Conservation (phyloP, 805 yeast genomes). For the Maudiozyma serrabonitensis region DNA sequence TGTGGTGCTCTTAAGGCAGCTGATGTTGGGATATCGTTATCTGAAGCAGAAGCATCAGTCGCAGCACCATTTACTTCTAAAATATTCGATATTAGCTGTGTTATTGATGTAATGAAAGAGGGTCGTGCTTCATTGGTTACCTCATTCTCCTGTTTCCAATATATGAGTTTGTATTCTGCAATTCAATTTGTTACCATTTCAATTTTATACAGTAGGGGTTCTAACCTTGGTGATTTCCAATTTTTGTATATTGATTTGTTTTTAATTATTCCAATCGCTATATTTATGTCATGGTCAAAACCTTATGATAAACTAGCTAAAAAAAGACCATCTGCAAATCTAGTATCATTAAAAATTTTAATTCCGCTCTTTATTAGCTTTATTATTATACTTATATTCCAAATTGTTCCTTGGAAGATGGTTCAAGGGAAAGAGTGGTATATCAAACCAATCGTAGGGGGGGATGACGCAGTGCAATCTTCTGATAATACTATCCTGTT, state of each 20-base stretch:
- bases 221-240: slow-evolving; percentile 94
- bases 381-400: slow-evolving; percentile 51
- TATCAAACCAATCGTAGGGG: slow-evolving; percentile 68
- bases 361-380: slow-evolving; percentile 78
- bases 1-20: slow-evolving; percentile 98
- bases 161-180: slow-evolving; percentile 94
- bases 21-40: slow-evolving; percentile 88
- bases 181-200: slow-evolving; percentile 88
- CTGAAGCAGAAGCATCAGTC: slow-evolving; percentile 97
- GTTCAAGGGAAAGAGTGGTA: slow-evolving; percentile 66
- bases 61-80: slow-evolving; percentile 98
- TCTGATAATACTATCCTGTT: slow-evolving; percentile 87
- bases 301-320: slow-evolving; percentile 51
- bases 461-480: slow-evolving; percentile 70
- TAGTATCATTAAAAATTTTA: slow-evolving; percentile 80
- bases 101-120: slow-evolving; percentile 79
- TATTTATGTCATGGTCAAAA: slow-evolving; percentile 95
- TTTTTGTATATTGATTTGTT: slow-evolving; percentile 88
- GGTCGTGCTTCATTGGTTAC: slow-evolving; percentile 94
- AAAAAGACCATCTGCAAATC: slow-evolving; percentile 88
- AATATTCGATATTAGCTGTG: slow-evolving; percentile 85
- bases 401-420: slow-evolving; percentile 53
- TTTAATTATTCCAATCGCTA: slow-evolving; percentile 86
- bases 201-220: slow-evolving; percentile 75
- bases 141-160: slow-evolving; percentile 92